These are phyloP conservation scores for Heterobasidion parviporum DNA, from an alignment of 1,284 basidiomycete genomes.

Conservation along the genomic window DNA sequence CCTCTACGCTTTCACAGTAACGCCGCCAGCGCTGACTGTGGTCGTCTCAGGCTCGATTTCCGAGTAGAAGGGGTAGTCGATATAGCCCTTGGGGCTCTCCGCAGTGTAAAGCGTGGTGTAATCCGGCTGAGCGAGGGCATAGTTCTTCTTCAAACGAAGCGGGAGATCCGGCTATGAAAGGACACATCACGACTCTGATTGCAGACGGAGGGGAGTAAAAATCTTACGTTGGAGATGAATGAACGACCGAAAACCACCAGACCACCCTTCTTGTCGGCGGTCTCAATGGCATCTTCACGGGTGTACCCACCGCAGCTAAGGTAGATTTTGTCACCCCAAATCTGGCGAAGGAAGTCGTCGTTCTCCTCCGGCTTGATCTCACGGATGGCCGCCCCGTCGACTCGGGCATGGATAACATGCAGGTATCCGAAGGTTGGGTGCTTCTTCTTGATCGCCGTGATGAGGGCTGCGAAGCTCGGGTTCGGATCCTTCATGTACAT, in stretches of 20 bases:
- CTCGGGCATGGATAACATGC: constrained; percentile 24
- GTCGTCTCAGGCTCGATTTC: no score
- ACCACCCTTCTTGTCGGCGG: constrained; percentile 20
- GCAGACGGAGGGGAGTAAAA: background rate
- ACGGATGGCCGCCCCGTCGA: constrained; percentile 10
- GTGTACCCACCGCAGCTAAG: constrained; percentile 27
- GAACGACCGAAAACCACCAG: constrained; percentile 35
- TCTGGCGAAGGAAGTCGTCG: constrained; percentile 19
- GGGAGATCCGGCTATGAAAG: constrained; percentile 33
- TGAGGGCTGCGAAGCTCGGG: constrained; percentile 1
- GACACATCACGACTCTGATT: background rate
- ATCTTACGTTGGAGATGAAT: constrained; percentile 34
- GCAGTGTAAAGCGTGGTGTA: constrained; percentile 16
- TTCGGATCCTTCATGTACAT: constrained; percentile 13
- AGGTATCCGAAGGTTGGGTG: constrained; percentile 1
- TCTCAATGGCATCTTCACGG: constrained; percentile 12
- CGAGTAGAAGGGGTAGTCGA: constrained; percentile 15
- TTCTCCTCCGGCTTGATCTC: constrained; percentile 7
- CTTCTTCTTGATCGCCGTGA: background rate
- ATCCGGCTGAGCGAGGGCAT: constrained; percentile 16
- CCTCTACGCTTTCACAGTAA: no score
- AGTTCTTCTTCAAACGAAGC: constrained; percentile 18
- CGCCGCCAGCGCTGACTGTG: no score
- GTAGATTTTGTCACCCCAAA: constrained; percentile 18
- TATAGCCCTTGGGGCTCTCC: constrained; percentile 15